A percentile compares a stretch with the other conserved stretches of the same genome.
phyloP scores from a whole-genome alignment of 495 filamentous ascomycete genomes.

The Hypoxylon intermedium region DNA sequence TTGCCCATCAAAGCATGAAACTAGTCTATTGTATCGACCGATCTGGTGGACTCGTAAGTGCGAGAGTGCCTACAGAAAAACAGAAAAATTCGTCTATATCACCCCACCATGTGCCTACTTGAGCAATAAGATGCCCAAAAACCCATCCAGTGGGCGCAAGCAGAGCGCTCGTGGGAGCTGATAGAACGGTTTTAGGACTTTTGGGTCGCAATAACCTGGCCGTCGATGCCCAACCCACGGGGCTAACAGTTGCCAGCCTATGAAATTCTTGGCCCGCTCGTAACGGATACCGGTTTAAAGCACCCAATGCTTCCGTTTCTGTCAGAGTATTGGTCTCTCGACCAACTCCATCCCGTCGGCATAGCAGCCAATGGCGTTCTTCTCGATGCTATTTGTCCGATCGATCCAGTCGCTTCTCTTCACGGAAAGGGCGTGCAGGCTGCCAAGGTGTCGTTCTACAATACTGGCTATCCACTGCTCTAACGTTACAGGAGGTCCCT shows the following conservation, averaged over 20 bases:
- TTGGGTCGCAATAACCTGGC: conserved; percentile 44
- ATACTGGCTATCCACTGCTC: conserved; percentile 24
- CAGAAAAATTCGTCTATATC: conserved; percentile 14
- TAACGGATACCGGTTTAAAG: conserved; percentile 28
- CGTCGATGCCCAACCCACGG: conserved; percentile 44
- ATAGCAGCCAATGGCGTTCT: not conserved
- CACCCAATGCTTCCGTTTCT: conserved; percentile 27
- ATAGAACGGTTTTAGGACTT: conserved; percentile 29
- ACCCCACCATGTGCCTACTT: conserved; percentile 33
- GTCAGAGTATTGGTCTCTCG: conserved; percentile 10
- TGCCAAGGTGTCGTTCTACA: conserved; percentile 1
- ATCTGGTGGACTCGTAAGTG: conserved; percentile 41
- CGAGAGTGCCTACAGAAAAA: conserved; percentile 36
- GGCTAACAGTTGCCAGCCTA: conserved; percentile 26
- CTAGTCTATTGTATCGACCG: conserved; percentile 43
- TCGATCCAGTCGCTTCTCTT: conserved; percentile 12
- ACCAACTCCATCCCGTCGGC: conserved; percentile 29
- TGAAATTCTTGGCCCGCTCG: conserved; percentile 15
- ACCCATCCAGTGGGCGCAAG: conserved; percentile 27
- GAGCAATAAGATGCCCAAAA: conserved; percentile 41
- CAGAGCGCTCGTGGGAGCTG: conserved; percentile 33
- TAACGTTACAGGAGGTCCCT: conserved; percentile 27
- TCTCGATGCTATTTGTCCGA: conserved; percentile 24
- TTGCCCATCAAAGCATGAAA: conserved; percentile 34
- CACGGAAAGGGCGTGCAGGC: not conserved